Evolutionary conservation across 2,329 filamentous ascomycete genomes (phyloP), one percentile per base, ranked within the genome.

Genomic region (Alternaria infectoria): DNA sequence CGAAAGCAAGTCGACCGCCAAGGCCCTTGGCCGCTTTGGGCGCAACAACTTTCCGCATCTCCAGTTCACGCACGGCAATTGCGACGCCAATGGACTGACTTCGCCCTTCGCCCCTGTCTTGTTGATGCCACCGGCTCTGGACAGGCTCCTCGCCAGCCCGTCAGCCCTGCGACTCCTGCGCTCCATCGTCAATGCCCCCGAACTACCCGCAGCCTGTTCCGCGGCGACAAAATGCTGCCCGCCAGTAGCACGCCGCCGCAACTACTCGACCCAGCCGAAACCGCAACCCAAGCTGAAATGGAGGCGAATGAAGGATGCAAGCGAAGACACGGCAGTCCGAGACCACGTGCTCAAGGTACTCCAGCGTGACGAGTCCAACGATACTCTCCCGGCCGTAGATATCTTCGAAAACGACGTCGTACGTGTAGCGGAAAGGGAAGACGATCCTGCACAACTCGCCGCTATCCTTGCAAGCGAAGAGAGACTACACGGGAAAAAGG

Each of bases 131-230:
- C 74, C 76, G 73, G 78, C 78, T 65, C 74, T 84, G 74, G 76
- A 81, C 69, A 77, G 78, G 77, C 82, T 83, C 75, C 79, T 83
- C 75, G 81, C 77, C 71, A 79, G 79, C 77, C 80, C 81, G 67
- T 79, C 81, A 69, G 80, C 81, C 64, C 72, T 82, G 66, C 72
- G 76, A 77, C 71, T 80, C 47, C 74, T 82, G 25, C 78, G 79
- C 58, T 66, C 69, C 54, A 66, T 81, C 64, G 69, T 76, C 70
- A 67, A 68, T 64, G 64, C 65, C 50, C 59, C 70, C 26, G 71
- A 72, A 32, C 65, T 72, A 11, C 70, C 73, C 45, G 54, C 62
- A 44, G 43, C 65, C 61, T 74, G 55, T 54, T 64, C 69, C 43
- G 50, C 65, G 50, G 51, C 67, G 9, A 28, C 57, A 44, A 64